Evolutionary conservation across 129 eudicot genomes (phyloP).

Genomic region (Pulicaria dysenterica): DNA sequence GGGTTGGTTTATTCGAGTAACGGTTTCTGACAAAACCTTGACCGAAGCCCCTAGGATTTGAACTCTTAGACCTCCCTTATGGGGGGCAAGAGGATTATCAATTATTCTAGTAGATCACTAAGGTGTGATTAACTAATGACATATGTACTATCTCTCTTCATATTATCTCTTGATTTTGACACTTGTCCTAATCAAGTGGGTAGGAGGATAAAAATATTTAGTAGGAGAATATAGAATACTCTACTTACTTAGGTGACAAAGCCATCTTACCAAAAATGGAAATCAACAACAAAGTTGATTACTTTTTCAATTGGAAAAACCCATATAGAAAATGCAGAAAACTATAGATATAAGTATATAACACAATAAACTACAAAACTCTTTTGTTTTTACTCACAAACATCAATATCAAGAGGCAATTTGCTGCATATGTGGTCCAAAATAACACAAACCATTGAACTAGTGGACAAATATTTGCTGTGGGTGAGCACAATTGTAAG

Average conservation of each 20-base stretch:
- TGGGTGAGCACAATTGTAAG: conserved; percentile 16
- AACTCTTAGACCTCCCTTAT: too few species aligned
- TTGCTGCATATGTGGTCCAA: conserved; percentile 34
- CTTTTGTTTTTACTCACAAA: conserved; percentile 18
- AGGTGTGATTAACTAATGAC: too few species aligned
- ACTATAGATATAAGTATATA: neutral
- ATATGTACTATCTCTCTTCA: too few species aligned
- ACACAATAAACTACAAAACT: neutral
- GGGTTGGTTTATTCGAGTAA: too few species aligned
- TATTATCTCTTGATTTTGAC: too few species aligned
- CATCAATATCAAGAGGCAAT: conserved; percentile 19
- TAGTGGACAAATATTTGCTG: conserved; percentile 26
- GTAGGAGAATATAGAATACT: too few species aligned
- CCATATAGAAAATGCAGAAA: neutral
- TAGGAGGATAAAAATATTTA: too few species aligned
- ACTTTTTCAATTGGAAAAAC: neutral
- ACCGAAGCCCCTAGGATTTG: too few species aligned
- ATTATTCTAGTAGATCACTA: too few species aligned
- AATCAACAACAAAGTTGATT: neutral
- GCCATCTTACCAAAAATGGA: neutral
- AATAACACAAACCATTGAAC: conserved; percentile 14
- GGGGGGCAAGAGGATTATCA: too few species aligned
- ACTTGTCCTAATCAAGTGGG: too few species aligned
- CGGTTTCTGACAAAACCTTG: too few species aligned
- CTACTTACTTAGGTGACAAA: neutral